A percentile compares a stretch with the other conserved stretches of the same genome.
Evolutionary conservation across 1,284 basidiomycete species (phyloP).

Genomic region (Trichosporon asahii): DNA sequence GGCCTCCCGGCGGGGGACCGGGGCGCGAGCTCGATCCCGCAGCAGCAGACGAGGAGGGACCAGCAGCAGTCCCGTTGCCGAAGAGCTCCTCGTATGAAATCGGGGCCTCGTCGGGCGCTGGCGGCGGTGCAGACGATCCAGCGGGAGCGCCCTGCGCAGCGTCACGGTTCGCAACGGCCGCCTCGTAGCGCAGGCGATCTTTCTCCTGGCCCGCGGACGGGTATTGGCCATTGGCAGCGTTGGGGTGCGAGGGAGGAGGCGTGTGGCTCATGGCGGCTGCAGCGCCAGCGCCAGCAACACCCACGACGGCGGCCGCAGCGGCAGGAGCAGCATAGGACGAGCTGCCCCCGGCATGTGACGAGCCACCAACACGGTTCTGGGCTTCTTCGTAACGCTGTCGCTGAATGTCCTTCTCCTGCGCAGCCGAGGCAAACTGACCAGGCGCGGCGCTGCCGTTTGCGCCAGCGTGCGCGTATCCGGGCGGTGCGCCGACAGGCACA

Average conservation of each 20-base stretch:
- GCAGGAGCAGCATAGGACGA: neutral
- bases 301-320: neutral
- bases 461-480: conserved; percentile 16
- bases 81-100: conserved; percentile 23
- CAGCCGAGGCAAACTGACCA: conserved; percentile 16
- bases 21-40: neutral
- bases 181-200: conserved; percentile 34
- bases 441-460: neutral
- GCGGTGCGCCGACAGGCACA: conserved; percentile 12
- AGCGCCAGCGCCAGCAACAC: neutral
- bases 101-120: conserved; percentile 6
- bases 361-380: conserved; percentile 1
- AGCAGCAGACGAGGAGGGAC: conserved; percentile 5
- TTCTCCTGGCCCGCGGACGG: conserved; percentile 35
- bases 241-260: neutral
- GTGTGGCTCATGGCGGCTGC: neutral
- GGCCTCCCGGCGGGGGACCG: neutral
- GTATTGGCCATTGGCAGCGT: neutral
- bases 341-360: conserved; percentile 6
- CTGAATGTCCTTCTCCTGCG: conserved; percentile 28
- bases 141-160: neutral
- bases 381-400: conserved; percentile 26
- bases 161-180: neutral
- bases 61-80: neutral
- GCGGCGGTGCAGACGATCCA: neutral